Base-by-base conservation (phyloP, 768 basidiomycete species). In the Ramaria sp. region DNA sequence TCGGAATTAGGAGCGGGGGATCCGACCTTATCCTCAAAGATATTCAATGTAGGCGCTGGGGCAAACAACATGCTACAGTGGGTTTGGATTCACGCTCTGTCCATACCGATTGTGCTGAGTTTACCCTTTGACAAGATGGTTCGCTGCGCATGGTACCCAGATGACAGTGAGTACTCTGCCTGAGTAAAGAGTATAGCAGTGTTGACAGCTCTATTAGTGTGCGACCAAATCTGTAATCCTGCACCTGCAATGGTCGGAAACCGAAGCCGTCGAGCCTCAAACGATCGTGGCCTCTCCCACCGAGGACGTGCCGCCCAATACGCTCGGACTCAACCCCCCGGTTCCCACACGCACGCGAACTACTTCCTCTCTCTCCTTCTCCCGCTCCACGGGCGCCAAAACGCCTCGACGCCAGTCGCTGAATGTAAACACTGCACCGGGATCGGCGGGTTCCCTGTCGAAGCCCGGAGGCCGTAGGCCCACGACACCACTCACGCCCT, bases 21-120 rank as follows among this genome's bases (percentile, higher is more conserved):
- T 67, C 83, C 85, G 17, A 72, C 79, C 22, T 64, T 88, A 62
- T 83, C 77, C 59, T 70, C 81, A 1, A 88, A 82, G 63, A 66
- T 94, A 55, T 79, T 81, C 63, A 82, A 89, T 61, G 84, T 94
- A 9, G 91, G 91, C 1, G 67, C 78, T 22, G 88, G 88, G 0
- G 82, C 88, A 30, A 86, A 91, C 64, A 91, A 90, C 67, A 90
- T 89, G 89, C 74, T 92, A 11, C 90, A 92, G 80, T 85, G 60
- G 54, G 80, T 74, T 4, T 49, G 24, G 12, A 49, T 49, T 17
- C 11, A 2, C 38, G 24, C 30, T 47, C 38, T 24, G 51, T 49
- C 48, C 5, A 37, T 42, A 34, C 15, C 3, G 24, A 19, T 13
- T 22, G 41, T 38, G 4, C 43, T 19, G 31, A 48, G 63, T 38